Base-by-base conservation (phyloP, 164 flowering plant species). In the Dillenia suffruticosa region DNA sequence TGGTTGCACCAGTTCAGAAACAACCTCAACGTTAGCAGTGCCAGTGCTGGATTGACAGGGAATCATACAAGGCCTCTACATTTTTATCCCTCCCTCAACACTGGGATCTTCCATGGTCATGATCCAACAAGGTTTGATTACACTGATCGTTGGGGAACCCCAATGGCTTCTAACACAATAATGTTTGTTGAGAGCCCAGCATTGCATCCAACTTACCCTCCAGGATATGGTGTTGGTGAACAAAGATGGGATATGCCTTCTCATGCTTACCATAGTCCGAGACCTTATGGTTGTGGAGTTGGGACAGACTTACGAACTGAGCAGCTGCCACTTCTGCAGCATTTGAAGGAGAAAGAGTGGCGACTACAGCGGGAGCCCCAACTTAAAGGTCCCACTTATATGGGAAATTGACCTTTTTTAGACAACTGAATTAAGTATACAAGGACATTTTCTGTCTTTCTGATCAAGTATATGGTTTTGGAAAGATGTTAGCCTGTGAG, bases 271-370 rank as follows among this genome's bases (percentile, higher is more conserved):
- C 81, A 76, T 62, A 74, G 78, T 50, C 57, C 83, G 40, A 66
- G 57, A 53, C 74, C 80, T 12, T 77, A 69, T 50, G 77, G 65
- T 1, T 71, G 63, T 67, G 78, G 73, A n/a, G 74, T 61, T 22
- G 72, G 48, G 44, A 69, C 65, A 46, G 84, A 86, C 54, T 55
- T 66, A 44, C 71, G 77, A 58, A 67, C 67, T 13, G 85, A 83
- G 63, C 84, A 79, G 44, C 80, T 60, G 64, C 75, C 75, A 46
- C 82, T 84, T 57, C 69, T 85, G 68, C 84, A 82, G 59, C 80
- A 87, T 64, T 87, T 88, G 3, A 91, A 86, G 63, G 87, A 86
- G 75, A 79, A 66, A 61, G 95, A 91, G 67, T 77, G 87, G 88
- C 67, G 68, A 44, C 58, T 79, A 57, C 86, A 79, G 70, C 74